Percentiles rank a stretch among this genome's conserved stretches.
These are phyloP conservation scores for Erysimum cheiri DNA, from an alignment of 441 rosid species.

Conservation along the genomic window DNA sequence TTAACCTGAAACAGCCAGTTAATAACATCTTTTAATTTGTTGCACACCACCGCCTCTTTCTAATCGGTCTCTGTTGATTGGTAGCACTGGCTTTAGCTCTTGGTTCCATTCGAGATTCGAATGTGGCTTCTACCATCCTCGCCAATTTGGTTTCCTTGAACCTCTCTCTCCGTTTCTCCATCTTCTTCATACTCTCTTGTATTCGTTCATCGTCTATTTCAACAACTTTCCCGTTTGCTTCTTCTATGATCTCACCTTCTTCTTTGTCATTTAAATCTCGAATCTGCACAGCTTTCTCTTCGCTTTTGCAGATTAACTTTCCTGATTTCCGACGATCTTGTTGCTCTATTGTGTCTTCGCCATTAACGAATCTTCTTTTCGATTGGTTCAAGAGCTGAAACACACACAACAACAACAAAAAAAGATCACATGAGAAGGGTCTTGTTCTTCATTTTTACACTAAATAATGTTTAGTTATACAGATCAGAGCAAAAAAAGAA, in stretches of 20 bases:
- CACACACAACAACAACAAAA: not conserved
- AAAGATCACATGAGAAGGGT: slow-evolving; percentile 9
- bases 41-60: slow-evolving; percentile 70
- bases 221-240: slow-evolving; percentile 12
- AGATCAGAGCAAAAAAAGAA: slow-evolving; percentile 5
- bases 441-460: slow-evolving; percentile 21
- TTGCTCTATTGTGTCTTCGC: slow-evolving; percentile 16
- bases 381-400: slow-evolving; percentile 34
- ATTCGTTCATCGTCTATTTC: slow-evolving; percentile 50
- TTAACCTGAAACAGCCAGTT: slow-evolving; percentile 5
- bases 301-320: not conserved
- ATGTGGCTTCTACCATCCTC: slow-evolving; percentile 38
- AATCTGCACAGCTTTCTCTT: slow-evolving; percentile 7
- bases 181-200: slow-evolving; percentile 59
- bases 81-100: slow-evolving; percentile 37
- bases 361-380: slow-evolving; percentile 31
- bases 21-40: slow-evolving; percentile 38
- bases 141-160: slow-evolving; percentile 52
- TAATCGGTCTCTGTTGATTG: slow-evolving; percentile 54
- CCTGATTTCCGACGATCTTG: slow-evolving; percentile 2
- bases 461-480: slow-evolving; percentile 15
- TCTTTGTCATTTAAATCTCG: slow-evolving; percentile 24
- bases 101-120: slow-evolving; percentile 38
- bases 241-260: slow-evolving; percentile 43
- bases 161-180: slow-evolving; percentile 72